phyloP scores from a whole-genome alignment of 495 filamentous ascomycete species.

The Schizothecium vesticola region DNA sequence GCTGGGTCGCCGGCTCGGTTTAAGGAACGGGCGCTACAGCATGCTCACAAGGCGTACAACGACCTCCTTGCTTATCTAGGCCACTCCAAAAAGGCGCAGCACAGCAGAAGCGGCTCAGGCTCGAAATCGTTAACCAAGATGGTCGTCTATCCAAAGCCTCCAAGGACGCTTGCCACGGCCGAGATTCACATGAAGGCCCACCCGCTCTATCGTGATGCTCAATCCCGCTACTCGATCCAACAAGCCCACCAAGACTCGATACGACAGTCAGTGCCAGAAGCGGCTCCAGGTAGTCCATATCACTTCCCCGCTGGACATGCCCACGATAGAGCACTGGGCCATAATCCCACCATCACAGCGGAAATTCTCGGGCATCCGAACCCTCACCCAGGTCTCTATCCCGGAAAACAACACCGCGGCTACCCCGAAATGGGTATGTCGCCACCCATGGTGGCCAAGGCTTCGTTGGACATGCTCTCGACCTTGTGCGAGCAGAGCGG shows the following conservation, averaged over 20 bases:
- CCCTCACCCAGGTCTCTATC: slow-evolving; percentile 13
- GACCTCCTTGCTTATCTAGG: slow-evolving; percentile 76
- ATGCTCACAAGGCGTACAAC: slow-evolving; percentile 84
- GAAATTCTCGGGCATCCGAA: slow-evolving; percentile 12
- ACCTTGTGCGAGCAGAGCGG: slow-evolving; percentile 78
- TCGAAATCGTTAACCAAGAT: slow-evolving; percentile 32
- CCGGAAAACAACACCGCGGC: slow-evolving; percentile 12
- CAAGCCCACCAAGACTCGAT: slow-evolving; percentile 21
- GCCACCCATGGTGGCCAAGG: slow-evolving; percentile 49
- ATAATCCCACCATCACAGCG: slow-evolving; percentile 10
- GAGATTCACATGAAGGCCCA: slow-evolving; percentile 11
- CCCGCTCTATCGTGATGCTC: slow-evolving; percentile 8
- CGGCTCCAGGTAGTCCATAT: slow-evolving; percentile 1
- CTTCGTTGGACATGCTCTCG: slow-evolving; percentile 73
- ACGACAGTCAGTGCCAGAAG: slow-evolving; percentile 5
- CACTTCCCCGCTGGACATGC: neutral
- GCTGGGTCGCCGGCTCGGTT: slow-evolving; percentile 51
- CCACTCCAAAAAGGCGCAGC: slow-evolving; percentile 48
- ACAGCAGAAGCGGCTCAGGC: slow-evolving; percentile 20
- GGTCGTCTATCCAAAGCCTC: slow-evolving; percentile 45
- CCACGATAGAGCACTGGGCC: slow-evolving; percentile 1
- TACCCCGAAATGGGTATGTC: slow-evolving; percentile 19
- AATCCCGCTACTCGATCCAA: slow-evolving; percentile 18
- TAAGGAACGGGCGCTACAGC: slow-evolving; percentile 74
- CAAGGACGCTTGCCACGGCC: slow-evolving; percentile 26